Percentiles rank a stretch among this genome's conserved stretches.
phyloP scores from a whole-genome alignment of 345 rosid species.

The Hibiscus syriacus region DNA sequence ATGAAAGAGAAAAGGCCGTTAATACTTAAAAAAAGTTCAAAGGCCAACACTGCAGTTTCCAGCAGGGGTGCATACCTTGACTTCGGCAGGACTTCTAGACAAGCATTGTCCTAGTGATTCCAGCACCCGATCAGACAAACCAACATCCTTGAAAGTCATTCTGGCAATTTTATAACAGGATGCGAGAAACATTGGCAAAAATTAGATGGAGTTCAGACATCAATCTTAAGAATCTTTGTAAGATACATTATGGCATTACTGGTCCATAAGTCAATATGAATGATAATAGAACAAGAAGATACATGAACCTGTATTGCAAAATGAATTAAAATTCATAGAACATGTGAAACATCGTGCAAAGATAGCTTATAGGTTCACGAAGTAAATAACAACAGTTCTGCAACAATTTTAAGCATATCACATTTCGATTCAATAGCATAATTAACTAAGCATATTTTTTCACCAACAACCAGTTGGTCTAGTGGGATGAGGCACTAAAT shows the following conservation, averaged over 20 bases:
- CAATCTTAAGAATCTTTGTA: neutral
- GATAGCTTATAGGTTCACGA: neutral
- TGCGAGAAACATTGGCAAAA: conserved; percentile 3
- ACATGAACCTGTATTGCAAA: neutral
- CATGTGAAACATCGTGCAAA: neutral
- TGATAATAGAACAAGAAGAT: neutral
- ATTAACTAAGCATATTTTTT: too few relatives aligned
- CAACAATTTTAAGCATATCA: too few relatives aligned
- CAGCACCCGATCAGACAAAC: conserved; percentile 61
- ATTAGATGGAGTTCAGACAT: neutral
- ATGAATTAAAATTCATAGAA: neutral
- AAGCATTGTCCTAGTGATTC: conserved; percentile 62
- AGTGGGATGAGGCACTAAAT: too few relatives aligned
- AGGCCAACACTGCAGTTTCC: conserved; percentile 1
- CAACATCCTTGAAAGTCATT: conserved; percentile 66
- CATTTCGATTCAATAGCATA: too few relatives aligned
- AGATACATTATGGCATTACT: neutral
- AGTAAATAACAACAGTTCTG: neutral
- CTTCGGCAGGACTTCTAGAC: conserved; percentile 60
- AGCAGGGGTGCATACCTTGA: conserved; percentile 54
- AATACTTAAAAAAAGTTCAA: neutral
- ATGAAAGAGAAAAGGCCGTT: neutral
- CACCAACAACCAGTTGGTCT: too few relatives aligned
- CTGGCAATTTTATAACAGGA: conserved; percentile 48
- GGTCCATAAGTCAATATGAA: neutral